Evolutionary conservation across 345 rosid species (phyloP), one percentile per base, ranked within the genome.

Genomic region (Raphanus raphanistrum): DNA sequence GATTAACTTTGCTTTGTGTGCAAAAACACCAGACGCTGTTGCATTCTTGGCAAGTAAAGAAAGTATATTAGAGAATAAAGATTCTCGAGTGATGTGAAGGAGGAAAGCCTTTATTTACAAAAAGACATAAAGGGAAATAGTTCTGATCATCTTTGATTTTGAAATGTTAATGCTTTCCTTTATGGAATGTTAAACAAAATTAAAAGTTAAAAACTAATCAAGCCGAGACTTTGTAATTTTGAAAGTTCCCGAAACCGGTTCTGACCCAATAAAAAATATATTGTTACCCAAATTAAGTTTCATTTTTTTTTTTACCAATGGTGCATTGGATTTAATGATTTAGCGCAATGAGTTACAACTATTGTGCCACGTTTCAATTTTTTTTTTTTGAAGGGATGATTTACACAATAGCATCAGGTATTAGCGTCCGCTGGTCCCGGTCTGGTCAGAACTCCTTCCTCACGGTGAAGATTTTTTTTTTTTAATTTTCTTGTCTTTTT

Each of bases 21-120:
- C 12, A 68, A 63, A 76, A 35, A 21, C 63, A 21, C 21, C 21
- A 76, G 28, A 76, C 17, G 10, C 58, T 76, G 64, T 33, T 2
- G 33, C 48, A 43, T 6, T 78, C 77, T 72, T 60, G 72, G 29
- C 13, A 41, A 16, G 48, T 63, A 70, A 60, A 27, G 52, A 75
- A 66, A 66, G 72, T 58, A 26, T 38, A 26, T 38, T 28, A 50
- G 62, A 70, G 69, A 36, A 36, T 77, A 77, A 77, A 57, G 81
- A 64, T 64, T 70, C 65, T 70, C 65, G 66, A 71, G 66, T 55
- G 72, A 5, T 71, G 50, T 38, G 63, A 41, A 54, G 75, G 75
- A 52, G 16, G 17, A 54, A 60, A 63, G 28, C 66, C 43, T 63
- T 77, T 77, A 36, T 16, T 77, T 63, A 5, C 21, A 10, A 76